Evolutionary conservation across 2,329 filamentous ascomycete species (phyloP).

Genomic region (Clarireedia monteithiana): DNA sequence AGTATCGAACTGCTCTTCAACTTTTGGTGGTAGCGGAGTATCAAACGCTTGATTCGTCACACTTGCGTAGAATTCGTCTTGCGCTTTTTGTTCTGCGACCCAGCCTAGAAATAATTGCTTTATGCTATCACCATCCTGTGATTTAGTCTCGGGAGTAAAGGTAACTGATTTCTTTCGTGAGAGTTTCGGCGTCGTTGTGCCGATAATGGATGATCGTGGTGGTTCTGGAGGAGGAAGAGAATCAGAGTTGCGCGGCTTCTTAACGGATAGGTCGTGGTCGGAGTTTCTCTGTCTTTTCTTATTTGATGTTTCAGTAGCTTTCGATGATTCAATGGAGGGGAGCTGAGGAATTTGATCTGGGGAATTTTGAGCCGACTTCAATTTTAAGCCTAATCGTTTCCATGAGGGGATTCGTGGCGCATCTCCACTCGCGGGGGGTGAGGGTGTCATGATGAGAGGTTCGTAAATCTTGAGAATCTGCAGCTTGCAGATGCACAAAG

Average conservation of each 20-base stretch:
- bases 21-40: conserved; percentile 22
- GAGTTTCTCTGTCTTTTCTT: conserved; percentile 21
- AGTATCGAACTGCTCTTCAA: conserved; percentile 24
- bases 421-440: conserved; percentile 9
- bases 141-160: conserved; percentile 57
- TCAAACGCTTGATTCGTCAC: conserved; percentile 19
- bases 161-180: conserved; percentile 49
- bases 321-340: conserved; percentile 10
- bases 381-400: conserved; percentile 52
- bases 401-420: conserved; percentile 43
- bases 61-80: conserved; percentile 22
- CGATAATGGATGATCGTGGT: conserved; percentile 5
- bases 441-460: conserved; percentile 18
- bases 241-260: conserved; percentile 24
- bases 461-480: not conserved
- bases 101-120: conserved; percentile 44
- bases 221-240: conserved; percentile 1
- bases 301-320: conserved; percentile 16
- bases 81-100: conserved; percentile 32
- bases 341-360: conserved; percentile 9
- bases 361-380: conserved; percentile 42
- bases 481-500: not conserved
- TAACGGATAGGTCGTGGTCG: conserved; percentile 17
- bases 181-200: conserved; percentile 23
- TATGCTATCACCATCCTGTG: conserved; percentile 45